Evolutionary conservation across 345 rosid species (phyloP).

Genomic region (Reutealis trisperma): DNA sequence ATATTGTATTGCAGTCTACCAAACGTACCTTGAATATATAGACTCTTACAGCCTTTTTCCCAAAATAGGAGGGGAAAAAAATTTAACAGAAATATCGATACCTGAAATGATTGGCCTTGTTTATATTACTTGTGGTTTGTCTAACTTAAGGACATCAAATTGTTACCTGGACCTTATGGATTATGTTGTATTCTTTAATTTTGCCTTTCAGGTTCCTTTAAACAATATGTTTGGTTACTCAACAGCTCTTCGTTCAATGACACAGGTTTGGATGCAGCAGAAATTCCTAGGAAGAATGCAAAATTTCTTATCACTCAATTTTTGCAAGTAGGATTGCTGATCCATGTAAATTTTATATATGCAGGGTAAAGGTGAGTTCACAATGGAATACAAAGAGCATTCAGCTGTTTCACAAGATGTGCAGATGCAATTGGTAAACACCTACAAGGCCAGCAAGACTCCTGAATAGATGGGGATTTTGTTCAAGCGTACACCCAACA

Average conservation of each 20-base stretch:
- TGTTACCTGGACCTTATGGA: not conserved
- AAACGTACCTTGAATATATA: too few relatives aligned
- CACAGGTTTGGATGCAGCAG: constrained; percentile 51
- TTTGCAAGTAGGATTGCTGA: not conserved
- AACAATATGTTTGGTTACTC: constrained; percentile 99
- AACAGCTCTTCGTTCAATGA: constrained; percentile 94
- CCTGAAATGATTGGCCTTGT: not conserved
- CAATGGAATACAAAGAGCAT: constrained; percentile 99
- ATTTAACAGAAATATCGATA: not conserved
- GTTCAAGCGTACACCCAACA: not conserved
- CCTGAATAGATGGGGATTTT: constrained; percentile 41
- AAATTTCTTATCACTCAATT: not conserved
- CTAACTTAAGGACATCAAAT: not conserved
- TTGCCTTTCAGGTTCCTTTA: constrained; percentile 72
- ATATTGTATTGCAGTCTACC: too few relatives aligned
- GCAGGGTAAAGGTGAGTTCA: constrained; percentile 97
- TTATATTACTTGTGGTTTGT: not conserved
- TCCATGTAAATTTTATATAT: not conserved
- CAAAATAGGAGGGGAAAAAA: not conserved
- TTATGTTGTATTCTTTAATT: not conserved
- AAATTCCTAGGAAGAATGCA: not conserved
- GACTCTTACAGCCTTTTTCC: not conserved
- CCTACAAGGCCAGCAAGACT: constrained; percentile 61
- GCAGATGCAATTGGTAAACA: constrained; percentile 75
- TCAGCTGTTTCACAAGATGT: constrained; percentile 81